phyloP scores from a whole-genome alignment of 371 early-diverging fungal species.

The Batkoa obscura region DNA sequence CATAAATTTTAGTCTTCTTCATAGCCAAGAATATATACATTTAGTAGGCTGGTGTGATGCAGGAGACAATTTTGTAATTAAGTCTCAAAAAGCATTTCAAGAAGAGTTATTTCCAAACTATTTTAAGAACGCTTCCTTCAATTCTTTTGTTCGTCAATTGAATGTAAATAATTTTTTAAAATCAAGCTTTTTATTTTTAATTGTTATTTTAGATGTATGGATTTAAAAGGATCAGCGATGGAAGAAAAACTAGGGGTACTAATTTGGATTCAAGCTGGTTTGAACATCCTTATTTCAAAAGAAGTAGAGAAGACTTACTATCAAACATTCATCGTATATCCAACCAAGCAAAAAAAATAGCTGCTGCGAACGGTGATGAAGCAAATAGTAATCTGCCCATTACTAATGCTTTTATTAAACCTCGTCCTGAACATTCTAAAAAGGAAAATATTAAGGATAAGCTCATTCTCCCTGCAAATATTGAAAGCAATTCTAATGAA shows the following conservation, averaged over 20 bases:
- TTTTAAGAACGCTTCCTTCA: constrained; percentile 72
- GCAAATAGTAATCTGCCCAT: too few species aligned
- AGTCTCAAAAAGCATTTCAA: background rate
- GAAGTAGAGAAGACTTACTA: background rate
- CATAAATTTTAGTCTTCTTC: too few species aligned
- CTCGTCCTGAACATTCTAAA: too few species aligned
- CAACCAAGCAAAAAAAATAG: constrained; percentile 8
- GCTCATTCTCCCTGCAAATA: too few species aligned
- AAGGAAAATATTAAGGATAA: too few species aligned
- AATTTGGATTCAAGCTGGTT: background rate
- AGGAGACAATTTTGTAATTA: background rate
- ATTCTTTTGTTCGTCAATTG: constrained; percentile 70
- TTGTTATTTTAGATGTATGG: constrained; percentile 73
- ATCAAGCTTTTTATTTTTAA: too few species aligned
- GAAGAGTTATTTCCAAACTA: constrained; percentile 30
- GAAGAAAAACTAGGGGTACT: background rate
- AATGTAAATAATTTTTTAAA: constrained; percentile 67
- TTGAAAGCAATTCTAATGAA: too few species aligned
- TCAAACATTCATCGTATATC: background rate
- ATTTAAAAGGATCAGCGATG: constrained; percentile 24
- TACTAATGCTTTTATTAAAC: too few species aligned
- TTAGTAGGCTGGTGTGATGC: background rate
- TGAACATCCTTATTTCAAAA: background rate
- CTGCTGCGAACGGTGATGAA: too few species aligned
- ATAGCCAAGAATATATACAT: background rate